Conservation (phyloP, 2,329 filamentous ascomycete species). For the Pleomassaria siparia region DNA sequence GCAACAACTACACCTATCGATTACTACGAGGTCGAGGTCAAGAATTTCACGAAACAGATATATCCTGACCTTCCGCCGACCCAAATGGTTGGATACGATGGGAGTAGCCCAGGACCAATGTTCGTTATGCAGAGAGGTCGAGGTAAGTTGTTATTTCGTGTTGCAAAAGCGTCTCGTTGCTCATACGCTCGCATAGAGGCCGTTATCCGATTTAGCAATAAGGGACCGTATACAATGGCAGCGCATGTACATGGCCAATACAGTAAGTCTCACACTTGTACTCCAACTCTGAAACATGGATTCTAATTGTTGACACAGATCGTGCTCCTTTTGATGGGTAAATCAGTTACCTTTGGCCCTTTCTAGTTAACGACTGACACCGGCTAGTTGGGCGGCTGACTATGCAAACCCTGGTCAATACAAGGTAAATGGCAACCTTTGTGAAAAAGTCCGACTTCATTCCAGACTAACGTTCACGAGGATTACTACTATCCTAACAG, state of each 20-base stretch:
- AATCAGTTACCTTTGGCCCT: too few species aligned
- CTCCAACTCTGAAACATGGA: not conserved
- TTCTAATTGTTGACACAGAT: slow-evolving; percentile 8
- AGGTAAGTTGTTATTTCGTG: too few species aligned
- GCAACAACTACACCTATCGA: slow-evolving; percentile 44
- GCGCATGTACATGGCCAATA: slow-evolving; percentile 60
- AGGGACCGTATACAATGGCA: slow-evolving; percentile 46
- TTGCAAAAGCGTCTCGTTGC: not conserved
- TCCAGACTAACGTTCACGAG: slow-evolving; percentile 5
- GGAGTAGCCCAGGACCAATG: slow-evolving; percentile 57
- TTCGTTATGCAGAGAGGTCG: slow-evolving; percentile 52
- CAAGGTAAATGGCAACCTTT: slow-evolving; percentile 39
- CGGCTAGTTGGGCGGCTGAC: slow-evolving; percentile 54
- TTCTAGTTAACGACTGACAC: not conserved
- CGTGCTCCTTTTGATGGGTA: slow-evolving; percentile 53
- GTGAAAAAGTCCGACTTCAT: not conserved
- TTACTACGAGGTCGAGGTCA: slow-evolving; percentile 51
- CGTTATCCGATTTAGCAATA: slow-evolving; percentile 58
- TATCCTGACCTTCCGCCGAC: slow-evolving; percentile 48
- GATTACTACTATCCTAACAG: slow-evolving; percentile 65
- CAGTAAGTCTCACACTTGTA: slow-evolving; percentile 8
- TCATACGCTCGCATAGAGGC: slow-evolving; percentile 41
- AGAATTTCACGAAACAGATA: slow-evolving; percentile 44
- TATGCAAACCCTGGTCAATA: slow-evolving; percentile 54
- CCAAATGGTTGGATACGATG: slow-evolving; percentile 55